Evolutionary conservation across 768 basidiomycete genomes (phyloP).

Genomic region (Xanthoconium purpureum): DNA sequence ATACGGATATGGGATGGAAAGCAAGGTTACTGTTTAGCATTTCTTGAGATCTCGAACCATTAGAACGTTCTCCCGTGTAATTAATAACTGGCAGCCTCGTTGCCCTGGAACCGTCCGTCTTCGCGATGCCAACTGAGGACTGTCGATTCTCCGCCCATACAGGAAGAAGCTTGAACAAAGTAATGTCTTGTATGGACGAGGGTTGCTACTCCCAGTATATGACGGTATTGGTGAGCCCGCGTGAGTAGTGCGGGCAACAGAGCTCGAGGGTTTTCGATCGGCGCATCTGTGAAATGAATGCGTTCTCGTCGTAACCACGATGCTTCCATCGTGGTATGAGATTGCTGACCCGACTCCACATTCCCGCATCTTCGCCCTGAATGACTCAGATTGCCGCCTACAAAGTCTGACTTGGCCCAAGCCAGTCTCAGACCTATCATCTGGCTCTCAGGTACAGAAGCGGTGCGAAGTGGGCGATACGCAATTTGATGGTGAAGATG

Average conservation of each 20-base stretch:
- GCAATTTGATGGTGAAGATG: conserved; percentile 26
- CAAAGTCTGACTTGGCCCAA: not conserved
- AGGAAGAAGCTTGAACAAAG: conserved; percentile 8
- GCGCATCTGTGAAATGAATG: conserved; percentile 8
- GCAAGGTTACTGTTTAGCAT: not conserved
- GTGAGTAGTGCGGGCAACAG: no score
- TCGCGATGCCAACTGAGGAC: conserved; percentile 5
- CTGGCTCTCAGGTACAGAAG: conserved; percentile 16
- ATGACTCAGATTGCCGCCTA: not conserved
- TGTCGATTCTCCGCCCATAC: conserved; percentile 20
- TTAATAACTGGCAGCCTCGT: conserved; percentile 11
- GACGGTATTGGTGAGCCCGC: not conserved
- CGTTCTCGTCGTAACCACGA: not conserved
- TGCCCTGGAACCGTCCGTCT: conserved; percentile 13
- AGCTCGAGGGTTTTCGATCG: not conserved
- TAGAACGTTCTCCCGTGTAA: conserved; percentile 9
- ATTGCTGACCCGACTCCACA: no score
- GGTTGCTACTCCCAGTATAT: no score
- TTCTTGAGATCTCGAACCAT: conserved; percentile 12
- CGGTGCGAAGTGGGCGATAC: conserved; percentile 11
- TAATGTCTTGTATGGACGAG: not conserved
- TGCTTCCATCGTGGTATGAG: no score
- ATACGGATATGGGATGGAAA: not conserved
- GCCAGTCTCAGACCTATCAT: no score
- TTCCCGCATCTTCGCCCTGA: not conserved